phyloP scores from a whole-genome alignment of 1,139 yeast species.

The Trichomonascaceae sp. region DNA sequence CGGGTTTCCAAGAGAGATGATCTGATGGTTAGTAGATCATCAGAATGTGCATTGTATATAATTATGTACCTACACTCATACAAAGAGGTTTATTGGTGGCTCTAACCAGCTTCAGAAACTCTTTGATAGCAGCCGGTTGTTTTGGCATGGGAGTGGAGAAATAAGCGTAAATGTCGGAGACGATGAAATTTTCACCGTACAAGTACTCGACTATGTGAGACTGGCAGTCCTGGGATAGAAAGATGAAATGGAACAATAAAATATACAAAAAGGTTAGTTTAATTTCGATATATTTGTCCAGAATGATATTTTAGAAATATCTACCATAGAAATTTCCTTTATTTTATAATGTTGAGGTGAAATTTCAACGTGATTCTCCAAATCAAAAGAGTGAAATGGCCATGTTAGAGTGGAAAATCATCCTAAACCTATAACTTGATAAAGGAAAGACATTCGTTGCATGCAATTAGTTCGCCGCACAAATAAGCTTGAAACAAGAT shows the following conservation, averaged over 20 bases:
- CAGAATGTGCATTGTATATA: background rate
- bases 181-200: background rate
- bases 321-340: no score
- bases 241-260: no score
- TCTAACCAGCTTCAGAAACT: constrained; percentile 3
- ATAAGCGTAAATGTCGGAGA: background rate
- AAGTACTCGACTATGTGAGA: no score
- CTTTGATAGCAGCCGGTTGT: constrained; percentile 8
- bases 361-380: no score
- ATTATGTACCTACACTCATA: constrained; percentile 1
- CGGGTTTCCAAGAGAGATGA: constrained; percentile 71
- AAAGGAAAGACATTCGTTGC: background rate
- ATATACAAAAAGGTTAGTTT: no score
- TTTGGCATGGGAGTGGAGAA: background rate
- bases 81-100: constrained; percentile 1
- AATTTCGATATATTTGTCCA: no score
- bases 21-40: background rate
- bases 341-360: no score
- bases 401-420: no score
- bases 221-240: no score
- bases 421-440: no score
- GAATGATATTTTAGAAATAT: no score
- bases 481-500: background rate
- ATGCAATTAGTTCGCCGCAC: background rate
- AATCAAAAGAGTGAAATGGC: no score